Conservation (phyloP, 805 yeast species). For the Nakazawaea molendinolei region DNA sequence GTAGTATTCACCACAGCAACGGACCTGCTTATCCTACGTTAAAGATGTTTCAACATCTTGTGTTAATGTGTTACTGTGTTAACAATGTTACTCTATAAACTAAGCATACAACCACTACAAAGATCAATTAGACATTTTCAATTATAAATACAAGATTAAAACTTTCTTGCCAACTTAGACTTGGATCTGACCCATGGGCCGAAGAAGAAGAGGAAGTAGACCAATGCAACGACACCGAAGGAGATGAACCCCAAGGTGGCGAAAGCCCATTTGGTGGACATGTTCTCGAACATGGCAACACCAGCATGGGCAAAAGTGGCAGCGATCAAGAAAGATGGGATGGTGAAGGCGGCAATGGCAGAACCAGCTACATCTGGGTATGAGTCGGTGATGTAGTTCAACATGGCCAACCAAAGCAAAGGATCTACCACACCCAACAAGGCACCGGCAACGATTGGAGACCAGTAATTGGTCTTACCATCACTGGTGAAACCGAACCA, state of each 20-base stretch:
- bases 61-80: too few relatives aligned
- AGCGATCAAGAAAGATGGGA: conserved; percentile 30
- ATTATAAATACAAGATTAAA: conserved; percentile 1
- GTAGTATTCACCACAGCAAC: too few relatives aligned
- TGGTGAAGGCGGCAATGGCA: conserved; percentile 30
- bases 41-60: too few relatives aligned
- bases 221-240: conserved; percentile 25
- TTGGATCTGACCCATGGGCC: conserved; percentile 24
- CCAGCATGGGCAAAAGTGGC: conserved; percentile 30
- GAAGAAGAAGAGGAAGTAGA: conserved; percentile 27
- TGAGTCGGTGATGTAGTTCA: conserved; percentile 27
- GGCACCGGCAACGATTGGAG: conserved; percentile 27
- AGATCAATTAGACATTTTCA: not conserved
- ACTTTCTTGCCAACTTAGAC: conserved; percentile 23
- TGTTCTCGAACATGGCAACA: conserved; percentile 30
- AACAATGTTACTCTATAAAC: too few relatives aligned
- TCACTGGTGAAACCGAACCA: conserved; percentile 29
- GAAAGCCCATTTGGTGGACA: conserved; percentile 29
- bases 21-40: too few relatives aligned
- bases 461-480: conserved; percentile 27
- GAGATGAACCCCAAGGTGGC: conserved; percentile 28
- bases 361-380: conserved; percentile 27
- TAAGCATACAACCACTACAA: too few relatives aligned
- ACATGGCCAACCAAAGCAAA: conserved; percentile 28
- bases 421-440: conserved; percentile 27